Evolutionary conservation across 257 asterid species (phyloP), one percentile per base, ranked within the genome.

Genomic region (Schizonepeta tenuifolia): DNA sequence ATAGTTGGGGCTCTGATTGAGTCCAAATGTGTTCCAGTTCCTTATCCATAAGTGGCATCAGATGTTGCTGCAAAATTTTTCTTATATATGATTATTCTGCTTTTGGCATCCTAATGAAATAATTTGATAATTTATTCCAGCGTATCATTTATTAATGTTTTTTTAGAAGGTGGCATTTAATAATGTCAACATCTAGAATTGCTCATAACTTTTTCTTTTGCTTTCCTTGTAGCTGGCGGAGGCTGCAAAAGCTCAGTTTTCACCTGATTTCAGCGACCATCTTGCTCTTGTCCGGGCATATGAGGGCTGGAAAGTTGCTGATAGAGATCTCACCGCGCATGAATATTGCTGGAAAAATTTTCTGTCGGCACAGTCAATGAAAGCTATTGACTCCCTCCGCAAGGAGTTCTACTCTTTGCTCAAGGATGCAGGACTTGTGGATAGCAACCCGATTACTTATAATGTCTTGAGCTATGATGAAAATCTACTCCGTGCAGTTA

Each of bases 311-410:
- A 89, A 80, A 83, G 89, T 85, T 75, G 96, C 96, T 63, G 97
- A 93, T 77, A 86, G 51, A 73, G 92, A 89, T 81, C 72, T 77
- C 26, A 67, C 80, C 75, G 96, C 87, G 22, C 73, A 80, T 78
- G 96, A 91, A 55, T 94, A 91, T 85, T 89, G 98, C 90, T 89
- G 98, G 98, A 88, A 86, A 77, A 94, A 91, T 73, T 94, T 94
- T 83, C 85, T 94, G 28, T 94, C 98, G 26, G 81, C 78, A 65
- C 97, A 88, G 73, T 91, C 98, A 2, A 89, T 91, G 96, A 89
- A 82, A 83, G 90, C 91, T 71, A 91, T 91, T 59, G 98, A 91
- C 86, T 90, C 97, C 81, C 95, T 94, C 74, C 90, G 92, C 75
- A 76, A 67, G 77, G 96, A 94, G 83, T 91, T 91, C 75, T 89